Evolutionary conservation across 2,329 filamentous ascomycete species (phyloP).

Genomic region (Fusarium nurragi): DNA sequence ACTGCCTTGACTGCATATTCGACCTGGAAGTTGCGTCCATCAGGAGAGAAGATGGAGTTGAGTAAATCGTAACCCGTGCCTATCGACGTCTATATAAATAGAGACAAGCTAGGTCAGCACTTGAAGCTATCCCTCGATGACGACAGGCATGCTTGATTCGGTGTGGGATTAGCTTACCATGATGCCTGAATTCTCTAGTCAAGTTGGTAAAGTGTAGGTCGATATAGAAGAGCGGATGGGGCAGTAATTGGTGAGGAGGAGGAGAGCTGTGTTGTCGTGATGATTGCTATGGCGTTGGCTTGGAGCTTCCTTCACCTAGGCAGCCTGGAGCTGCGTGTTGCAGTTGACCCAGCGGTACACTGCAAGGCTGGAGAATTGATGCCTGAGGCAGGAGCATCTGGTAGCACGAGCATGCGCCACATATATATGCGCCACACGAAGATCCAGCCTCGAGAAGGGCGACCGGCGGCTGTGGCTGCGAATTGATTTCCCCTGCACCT

Average conservation of each 20-base stretch:
- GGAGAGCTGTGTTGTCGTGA: slow-evolving; percentile 31
- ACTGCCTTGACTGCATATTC: slow-evolving; percentile 99
- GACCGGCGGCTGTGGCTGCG: slow-evolving; percentile 29
- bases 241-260: slow-evolving; percentile 23
- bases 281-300: slow-evolving; percentile 42
- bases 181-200: slow-evolving; percentile 39
- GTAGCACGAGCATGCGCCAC: slow-evolving; percentile 6
- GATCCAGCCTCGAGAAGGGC: slow-evolving; percentile 10
- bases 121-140: slow-evolving; percentile 40
- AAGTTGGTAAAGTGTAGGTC: slow-evolving; percentile 8
- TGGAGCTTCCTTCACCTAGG: slow-evolving; percentile 52
- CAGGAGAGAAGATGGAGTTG: slow-evolving; percentile 99
- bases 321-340: slow-evolving; percentile 57
- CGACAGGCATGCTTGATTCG: slow-evolving; percentile 26
- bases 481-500: slow-evolving; percentile 30
- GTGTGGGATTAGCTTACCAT: slow-evolving; percentile 46
- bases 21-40: slow-evolving; percentile 98
- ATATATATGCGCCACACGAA: background rate
- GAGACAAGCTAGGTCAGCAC: slow-evolving; percentile 37
- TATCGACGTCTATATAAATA: slow-evolving; percentile 86
- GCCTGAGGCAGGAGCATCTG: slow-evolving; percentile 45
- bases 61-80: slow-evolving; percentile 99
- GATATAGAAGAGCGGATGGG: slow-evolving; percentile 6
- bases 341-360: slow-evolving; percentile 30
- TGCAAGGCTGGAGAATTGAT: slow-evolving; percentile 43